Percentiles rank a stretch among this genome's conserved stretches.
These are phyloP conservation scores for Eugenia klotzschiana DNA, from an alignment of 441 rosid species.

Conservation along the genomic window DNA sequence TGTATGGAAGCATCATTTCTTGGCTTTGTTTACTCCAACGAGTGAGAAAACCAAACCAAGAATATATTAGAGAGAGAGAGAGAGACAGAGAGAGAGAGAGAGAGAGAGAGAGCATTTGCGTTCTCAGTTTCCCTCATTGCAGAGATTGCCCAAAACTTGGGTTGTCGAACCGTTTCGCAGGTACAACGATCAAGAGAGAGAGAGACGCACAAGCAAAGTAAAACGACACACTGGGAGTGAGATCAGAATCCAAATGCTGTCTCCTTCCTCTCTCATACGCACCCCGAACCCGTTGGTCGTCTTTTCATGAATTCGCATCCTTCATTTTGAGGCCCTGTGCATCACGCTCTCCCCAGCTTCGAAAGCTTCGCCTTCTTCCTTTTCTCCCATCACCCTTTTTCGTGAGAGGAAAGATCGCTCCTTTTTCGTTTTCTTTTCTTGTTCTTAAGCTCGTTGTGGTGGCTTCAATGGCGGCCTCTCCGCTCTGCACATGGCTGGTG, in stretches of 20 bases:
- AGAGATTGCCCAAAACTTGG: not conserved
- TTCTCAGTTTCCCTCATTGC: not conserved
- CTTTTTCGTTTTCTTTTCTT: not conserved
- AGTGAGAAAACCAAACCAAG: not conserved
- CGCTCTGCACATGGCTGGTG: constrained; percentile 2
- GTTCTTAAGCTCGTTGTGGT: not conserved
- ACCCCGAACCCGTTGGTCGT: not conserved
- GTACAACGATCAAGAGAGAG: not conserved
- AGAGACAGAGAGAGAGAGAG: no score
- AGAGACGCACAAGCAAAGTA: not conserved
- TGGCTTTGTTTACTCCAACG: not conserved
- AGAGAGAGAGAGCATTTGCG: not conserved
- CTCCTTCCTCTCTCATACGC: not conserved
- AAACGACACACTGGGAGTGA: not conserved
- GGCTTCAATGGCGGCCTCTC: not conserved
- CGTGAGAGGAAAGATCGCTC: not conserved
- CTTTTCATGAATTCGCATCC: not conserved
- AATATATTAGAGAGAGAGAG: not conserved
- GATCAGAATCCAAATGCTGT: not conserved
- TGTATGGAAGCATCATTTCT: not conserved
- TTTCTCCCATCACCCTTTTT: not conserved
- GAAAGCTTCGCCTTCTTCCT: not conserved
- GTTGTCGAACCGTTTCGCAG: not conserved
- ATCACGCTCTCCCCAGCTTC: not conserved
- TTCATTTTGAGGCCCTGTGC: not conserved